These are phyloP conservation scores for Striga asiatica DNA, from an alignment of 257 asterid genomes.

Conservation along the genomic window DNA sequence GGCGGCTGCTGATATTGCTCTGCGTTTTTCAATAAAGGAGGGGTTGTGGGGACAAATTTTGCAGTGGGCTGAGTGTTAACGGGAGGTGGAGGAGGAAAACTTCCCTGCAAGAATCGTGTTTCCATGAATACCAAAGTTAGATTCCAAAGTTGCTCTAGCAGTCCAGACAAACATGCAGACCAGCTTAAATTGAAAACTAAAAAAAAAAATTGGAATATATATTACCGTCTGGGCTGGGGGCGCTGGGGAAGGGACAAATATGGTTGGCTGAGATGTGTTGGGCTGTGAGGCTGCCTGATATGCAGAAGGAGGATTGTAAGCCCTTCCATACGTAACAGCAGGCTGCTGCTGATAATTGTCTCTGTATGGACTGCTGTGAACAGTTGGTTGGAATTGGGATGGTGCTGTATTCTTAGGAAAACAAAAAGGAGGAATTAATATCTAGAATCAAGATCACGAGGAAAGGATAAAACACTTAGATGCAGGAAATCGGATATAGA, in stretches of 20 bases:
- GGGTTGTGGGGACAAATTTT: conserved; percentile 70
- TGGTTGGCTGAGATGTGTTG: conserved; percentile 40
- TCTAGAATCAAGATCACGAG: conserved; percentile 8
- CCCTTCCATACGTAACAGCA: conserved; percentile 28
- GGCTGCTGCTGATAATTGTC: conserved; percentile 56
- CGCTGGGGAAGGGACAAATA: conserved; percentile 68
- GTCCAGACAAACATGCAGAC: neutral
- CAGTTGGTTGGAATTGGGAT: conserved; percentile 35
- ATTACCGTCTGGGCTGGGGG: conserved; percentile 47
- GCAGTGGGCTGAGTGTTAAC: conserved; percentile 52
- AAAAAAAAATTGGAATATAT: conserved; percentile 8
- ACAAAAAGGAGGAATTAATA: conserved; percentile 1
- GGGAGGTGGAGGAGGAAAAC: conserved; percentile 59
- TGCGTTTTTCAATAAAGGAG: conserved; percentile 52
- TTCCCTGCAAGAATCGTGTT: conserved; percentile 36
- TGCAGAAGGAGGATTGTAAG: conserved; percentile 39
- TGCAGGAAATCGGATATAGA: conserved; percentile 4
- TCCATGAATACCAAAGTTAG: neutral
- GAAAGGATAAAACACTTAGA: conserved; percentile 1
- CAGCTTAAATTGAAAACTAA: conserved; percentile 3
- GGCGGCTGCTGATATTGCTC: conserved; percentile 84
- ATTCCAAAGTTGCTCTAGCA: conserved; percentile 9
- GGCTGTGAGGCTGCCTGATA: conserved; percentile 52
- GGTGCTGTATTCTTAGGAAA: conserved; percentile 42
- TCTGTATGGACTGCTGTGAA: conserved; percentile 45